Conservation (phyloP, 306 rosid species). For the Cucurbita argyrosperma region DNA sequence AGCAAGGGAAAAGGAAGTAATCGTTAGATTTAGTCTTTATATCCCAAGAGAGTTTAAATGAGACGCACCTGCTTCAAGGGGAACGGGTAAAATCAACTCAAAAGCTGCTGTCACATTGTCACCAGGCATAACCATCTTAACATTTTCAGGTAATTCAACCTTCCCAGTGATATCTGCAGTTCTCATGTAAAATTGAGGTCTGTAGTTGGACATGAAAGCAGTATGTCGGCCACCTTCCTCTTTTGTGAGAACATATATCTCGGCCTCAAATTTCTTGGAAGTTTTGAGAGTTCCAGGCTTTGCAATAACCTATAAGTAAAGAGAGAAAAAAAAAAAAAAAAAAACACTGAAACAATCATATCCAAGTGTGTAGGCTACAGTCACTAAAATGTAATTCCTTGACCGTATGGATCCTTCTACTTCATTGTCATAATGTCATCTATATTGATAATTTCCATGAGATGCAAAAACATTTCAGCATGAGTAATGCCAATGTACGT, state of each 20-base stretch:
- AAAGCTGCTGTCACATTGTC: slow-evolving; percentile 83
- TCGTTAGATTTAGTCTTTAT: not conserved
- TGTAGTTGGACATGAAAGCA: slow-evolving; percentile 90
- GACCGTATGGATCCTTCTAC: not conserved
- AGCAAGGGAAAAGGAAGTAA: not conserved
- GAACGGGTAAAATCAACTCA: slow-evolving; percentile 75
- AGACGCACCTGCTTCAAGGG: slow-evolving; percentile 78
- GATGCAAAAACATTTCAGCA: not conserved
- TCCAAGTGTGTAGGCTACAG: not conserved
- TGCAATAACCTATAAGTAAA: slow-evolving; percentile 58
- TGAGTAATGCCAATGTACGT: slow-evolving; percentile 8
- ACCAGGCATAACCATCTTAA: slow-evolving; percentile 98
- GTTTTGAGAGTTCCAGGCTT: slow-evolving; percentile 80
- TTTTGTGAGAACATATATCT: slow-evolving; percentile 90
- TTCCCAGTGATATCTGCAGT: slow-evolving; percentile 95
- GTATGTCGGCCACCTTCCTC: slow-evolving; percentile 99
- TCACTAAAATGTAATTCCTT: not conserved
- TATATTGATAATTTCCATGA: not conserved
- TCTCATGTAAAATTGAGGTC: slow-evolving; percentile 92
- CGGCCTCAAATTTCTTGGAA: slow-evolving; percentile 84
- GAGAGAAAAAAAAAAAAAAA: not conserved
- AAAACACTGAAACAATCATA: not conserved
- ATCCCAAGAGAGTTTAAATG: not conserved
- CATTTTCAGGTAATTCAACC: slow-evolving; percentile 80
- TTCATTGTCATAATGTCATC: not conserved